Percentiles rank a stretch among this genome's conserved stretches.
Evolutionary conservation across 257 asterid species (phyloP).

Genomic region (Nicotiana paniculata): DNA sequence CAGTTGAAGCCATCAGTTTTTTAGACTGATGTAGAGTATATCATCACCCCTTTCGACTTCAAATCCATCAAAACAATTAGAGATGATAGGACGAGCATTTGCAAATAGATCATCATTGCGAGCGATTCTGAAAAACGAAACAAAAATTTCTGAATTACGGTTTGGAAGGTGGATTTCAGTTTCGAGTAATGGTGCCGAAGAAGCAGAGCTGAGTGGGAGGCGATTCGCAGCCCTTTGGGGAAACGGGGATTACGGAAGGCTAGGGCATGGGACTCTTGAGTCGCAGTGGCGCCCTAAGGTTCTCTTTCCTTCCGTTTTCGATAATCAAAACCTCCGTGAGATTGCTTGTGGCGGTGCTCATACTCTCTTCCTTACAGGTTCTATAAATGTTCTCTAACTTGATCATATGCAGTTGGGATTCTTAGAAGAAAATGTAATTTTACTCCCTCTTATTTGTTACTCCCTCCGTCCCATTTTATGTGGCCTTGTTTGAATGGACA

Average conservation of each 20-base stretch:
- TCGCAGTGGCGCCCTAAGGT: constrained; percentile 75
- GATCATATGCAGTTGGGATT: not conserved
- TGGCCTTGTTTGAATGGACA: too few relatives aligned
- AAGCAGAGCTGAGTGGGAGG: constrained; percentile 27
- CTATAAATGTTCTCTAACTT: not conserved
- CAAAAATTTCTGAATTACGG: constrained; percentile 12
- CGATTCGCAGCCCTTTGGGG: constrained; percentile 87
- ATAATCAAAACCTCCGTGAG: constrained; percentile 53
- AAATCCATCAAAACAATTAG: not conserved
- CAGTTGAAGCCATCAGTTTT: not conserved
- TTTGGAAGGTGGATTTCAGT: constrained; percentile 33
- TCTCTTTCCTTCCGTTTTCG: constrained; percentile 51
- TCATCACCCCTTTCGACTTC: not conserved
- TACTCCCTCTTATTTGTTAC: too few relatives aligned
- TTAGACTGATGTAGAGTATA: not conserved
- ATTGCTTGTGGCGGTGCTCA: constrained; percentile 97
- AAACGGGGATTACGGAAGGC: constrained; percentile 92
- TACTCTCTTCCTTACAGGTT: constrained; percentile 88
- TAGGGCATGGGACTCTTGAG: constrained; percentile 75
- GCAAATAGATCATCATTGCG: not conserved
- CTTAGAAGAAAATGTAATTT: not conserved
- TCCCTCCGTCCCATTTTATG: too few relatives aligned
- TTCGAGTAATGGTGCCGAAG: constrained; percentile 11
- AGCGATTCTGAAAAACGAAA: too few relatives aligned
- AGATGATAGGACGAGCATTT: not conserved